phyloP scores from a whole-genome alignment of 2,329 filamentous ascomycete species.

The Scedosporium dehoogii region DNA sequence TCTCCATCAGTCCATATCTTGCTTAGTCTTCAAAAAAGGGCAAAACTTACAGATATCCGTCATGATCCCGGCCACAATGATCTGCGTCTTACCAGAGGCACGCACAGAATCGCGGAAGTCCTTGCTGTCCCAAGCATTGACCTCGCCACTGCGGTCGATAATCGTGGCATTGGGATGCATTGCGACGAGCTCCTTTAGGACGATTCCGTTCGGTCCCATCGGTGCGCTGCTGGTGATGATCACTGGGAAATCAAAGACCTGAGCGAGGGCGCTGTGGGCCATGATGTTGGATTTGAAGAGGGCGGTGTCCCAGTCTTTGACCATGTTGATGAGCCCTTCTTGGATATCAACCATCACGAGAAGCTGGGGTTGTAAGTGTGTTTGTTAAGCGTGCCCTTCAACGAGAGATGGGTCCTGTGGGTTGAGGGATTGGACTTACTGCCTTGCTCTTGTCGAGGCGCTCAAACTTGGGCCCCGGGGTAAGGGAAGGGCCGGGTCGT shows the following conservation, averaged over 20 bases:
- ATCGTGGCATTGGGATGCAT: conserved; percentile 59
- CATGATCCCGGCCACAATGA: conserved; percentile 62
- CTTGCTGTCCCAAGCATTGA: conserved; percentile 67
- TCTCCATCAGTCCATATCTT: neutral
- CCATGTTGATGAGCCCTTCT: conserved; percentile 27
- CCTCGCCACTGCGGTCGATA: conserved; percentile 59
- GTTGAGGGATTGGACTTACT: neutral
- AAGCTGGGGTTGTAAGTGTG: conserved; percentile 13
- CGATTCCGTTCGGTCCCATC: conserved; percentile 57
- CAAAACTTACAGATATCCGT: conserved; percentile 54
- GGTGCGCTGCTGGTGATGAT: conserved; percentile 59
- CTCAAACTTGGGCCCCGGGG: neutral
- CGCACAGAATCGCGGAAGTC: conserved; percentile 57
- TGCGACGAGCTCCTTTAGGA: conserved; percentile 58
- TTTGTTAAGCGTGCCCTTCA: neutral
- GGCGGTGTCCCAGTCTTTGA: conserved; percentile 56
- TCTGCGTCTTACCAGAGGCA: conserved; percentile 55
- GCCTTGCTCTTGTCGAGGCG: neutral
- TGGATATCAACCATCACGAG: conserved; percentile 28
- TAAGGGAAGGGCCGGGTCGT: neutral
- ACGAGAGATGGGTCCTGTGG: too few relatives aligned
- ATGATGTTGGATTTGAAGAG: conserved; percentile 58
- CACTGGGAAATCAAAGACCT: conserved; percentile 57
- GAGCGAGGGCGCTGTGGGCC: conserved; percentile 56
- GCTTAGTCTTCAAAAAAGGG: conserved; percentile 12